Evolutionary conservation across 192 early-diverging fungal species (phyloP).

Genomic region (Backusella psychrophila): DNA sequence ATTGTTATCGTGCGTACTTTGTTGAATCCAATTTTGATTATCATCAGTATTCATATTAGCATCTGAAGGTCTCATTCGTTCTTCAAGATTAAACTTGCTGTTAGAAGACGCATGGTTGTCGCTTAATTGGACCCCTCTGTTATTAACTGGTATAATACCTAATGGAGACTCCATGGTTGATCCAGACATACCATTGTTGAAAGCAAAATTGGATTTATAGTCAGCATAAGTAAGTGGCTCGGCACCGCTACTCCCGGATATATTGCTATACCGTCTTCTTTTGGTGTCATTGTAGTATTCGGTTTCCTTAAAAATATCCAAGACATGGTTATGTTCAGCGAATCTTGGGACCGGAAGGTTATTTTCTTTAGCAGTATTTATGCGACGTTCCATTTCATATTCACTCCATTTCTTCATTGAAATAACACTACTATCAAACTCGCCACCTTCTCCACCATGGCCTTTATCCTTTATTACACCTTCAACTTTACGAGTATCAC

Average conservation of each 20-base stretch:
- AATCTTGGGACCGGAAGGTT: constrained; percentile 22
- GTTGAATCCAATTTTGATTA: background rate
- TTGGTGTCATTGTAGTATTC: background rate
- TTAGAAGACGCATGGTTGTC: background rate
- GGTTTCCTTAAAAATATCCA: constrained; percentile 23
- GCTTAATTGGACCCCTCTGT: background rate
- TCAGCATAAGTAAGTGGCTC: background rate
- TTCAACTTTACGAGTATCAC: constrained; percentile 69
- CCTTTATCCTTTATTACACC: constrained; percentile 56
- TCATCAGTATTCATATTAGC: background rate
- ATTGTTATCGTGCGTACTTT: constrained; percentile 3
- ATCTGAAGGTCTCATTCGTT: background rate
- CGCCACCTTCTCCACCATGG: constrained; percentile 67
- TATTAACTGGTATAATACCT: background rate
- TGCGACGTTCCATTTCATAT: constrained; percentile 59
- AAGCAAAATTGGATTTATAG: background rate
- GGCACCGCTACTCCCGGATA: background rate
- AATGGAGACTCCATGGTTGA: background rate
- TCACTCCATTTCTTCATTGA: constrained; percentile 81
- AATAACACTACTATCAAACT: constrained; percentile 71
- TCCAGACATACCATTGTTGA: background rate
- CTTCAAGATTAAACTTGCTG: background rate
- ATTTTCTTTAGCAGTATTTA: constrained; percentile 15
- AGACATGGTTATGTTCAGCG: background rate
- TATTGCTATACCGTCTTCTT: background rate